phyloP scores from a whole-genome alignment of 768 basidiomycete species.

The Leccinum longicurvipes region DNA sequence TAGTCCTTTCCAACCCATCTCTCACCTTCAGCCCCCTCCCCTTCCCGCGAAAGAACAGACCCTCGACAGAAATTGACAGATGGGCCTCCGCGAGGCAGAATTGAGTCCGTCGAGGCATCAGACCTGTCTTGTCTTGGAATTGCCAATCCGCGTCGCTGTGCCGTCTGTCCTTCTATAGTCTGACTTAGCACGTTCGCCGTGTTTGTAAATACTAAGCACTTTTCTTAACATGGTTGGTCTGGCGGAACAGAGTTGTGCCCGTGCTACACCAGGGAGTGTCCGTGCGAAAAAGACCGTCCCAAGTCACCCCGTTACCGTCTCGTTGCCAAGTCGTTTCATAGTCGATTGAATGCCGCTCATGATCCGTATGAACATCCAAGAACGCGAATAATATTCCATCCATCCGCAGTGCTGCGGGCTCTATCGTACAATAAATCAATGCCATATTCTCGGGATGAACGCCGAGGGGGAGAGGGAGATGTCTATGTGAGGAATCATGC shows the following conservation, averaged over 20 bases:
- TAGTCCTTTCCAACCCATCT: background rate
- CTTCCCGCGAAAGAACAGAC: background rate
- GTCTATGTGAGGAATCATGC: constrained; percentile 32
- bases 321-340: constrained; percentile 16
- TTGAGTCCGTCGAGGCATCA: background rate
- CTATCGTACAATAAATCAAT: constrained; percentile 38
- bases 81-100: background rate
- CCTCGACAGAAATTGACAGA: background rate
- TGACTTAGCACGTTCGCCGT: constrained; percentile 8
- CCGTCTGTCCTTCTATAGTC: constrained; percentile 5
- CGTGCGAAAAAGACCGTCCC: constrained; percentile 5
- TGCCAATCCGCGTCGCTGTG: background rate
- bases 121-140: background rate
- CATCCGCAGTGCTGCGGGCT: constrained; percentile 21
- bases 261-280: background rate
- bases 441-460: constrained; percentile 26
- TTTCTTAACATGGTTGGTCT: background rate
- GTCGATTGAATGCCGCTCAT: background rate
- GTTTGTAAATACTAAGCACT: constrained; percentile 1
- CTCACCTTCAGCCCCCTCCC: background rate
- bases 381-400: constrained; percentile 33
- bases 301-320: constrained; percentile 14
- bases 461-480: constrained; percentile 13
- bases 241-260: background rate
- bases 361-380: constrained; percentile 16